Conservation (phyloP, 768 basidiomycete species). For the Pulveroboletus sp. region DNA sequence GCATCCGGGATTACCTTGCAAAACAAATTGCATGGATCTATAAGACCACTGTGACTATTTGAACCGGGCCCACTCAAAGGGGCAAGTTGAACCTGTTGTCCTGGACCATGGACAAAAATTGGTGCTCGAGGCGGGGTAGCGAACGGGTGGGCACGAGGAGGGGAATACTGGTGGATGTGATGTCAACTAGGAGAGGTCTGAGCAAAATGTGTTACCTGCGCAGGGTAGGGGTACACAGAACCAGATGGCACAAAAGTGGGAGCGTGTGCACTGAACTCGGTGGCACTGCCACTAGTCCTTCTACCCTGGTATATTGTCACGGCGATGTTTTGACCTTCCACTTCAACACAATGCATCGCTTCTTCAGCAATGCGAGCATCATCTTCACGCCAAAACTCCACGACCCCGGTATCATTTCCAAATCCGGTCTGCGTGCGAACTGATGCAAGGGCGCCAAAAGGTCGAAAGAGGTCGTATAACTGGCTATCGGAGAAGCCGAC, state of each 20-base stretch:
- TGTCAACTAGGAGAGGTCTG: not conserved
- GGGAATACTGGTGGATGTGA: conserved; percentile 52
- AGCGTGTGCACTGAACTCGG: conserved; percentile 72
- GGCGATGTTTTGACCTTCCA: conserved; percentile 82
- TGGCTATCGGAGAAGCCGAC: conserved; percentile 61
- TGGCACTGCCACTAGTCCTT: conserved; percentile 49
- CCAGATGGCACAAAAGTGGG: conserved; percentile 75
- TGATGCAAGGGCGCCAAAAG: conserved; percentile 81
- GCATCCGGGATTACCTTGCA: conserved; percentile 58
- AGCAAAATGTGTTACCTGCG: conserved; percentile 42
- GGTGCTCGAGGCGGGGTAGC: conserved; percentile 36
- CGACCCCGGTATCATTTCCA: conserved; percentile 72
- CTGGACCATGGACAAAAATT: conserved; percentile 79
- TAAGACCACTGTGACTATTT: conserved; percentile 79
- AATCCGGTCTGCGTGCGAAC: conserved; percentile 72
- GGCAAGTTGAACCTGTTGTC: conserved; percentile 86
- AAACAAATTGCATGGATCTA: conserved; percentile 89
- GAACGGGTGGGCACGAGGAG: conserved; percentile 58
- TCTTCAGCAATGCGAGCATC: conserved; percentile 79
- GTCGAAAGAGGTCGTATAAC: conserved; percentile 83
- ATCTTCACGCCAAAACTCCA: conserved; percentile 87
- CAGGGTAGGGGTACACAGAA: conserved; percentile 61
- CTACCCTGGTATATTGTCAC: conserved; percentile 75
- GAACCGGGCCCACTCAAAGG: conserved; percentile 75
- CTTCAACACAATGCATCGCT: conserved; percentile 78